These are phyloP conservation scores for Bipolaris victoriae DNA, from an alignment of 2,329 filamentous ascomycete genomes.

Conservation along the genomic window DNA sequence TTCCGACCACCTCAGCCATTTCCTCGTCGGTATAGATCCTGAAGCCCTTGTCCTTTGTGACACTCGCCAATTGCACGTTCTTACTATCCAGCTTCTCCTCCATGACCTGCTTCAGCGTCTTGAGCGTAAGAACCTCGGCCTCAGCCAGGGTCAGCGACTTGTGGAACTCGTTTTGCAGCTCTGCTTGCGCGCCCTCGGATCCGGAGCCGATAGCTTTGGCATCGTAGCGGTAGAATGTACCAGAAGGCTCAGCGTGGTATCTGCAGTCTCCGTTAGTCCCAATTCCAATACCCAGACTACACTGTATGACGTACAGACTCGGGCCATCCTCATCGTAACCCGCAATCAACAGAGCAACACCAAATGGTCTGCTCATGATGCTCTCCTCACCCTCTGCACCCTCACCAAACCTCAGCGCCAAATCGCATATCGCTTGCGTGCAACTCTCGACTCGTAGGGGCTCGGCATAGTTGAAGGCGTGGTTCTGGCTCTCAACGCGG, in stretches of 20 bases:
- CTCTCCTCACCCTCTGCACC: conserved; percentile 97
- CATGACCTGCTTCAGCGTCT: conserved; percentile 99
- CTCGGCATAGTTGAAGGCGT: conserved; percentile 98
- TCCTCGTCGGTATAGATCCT: conserved; percentile 98
- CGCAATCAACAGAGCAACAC: conserved; percentile 93
- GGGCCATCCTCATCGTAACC: conserved; percentile 97
- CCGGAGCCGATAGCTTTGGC: conserved; percentile 98
- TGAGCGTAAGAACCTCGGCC: conserved; percentile 92
- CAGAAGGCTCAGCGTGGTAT: conserved; percentile 96
- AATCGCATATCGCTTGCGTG: conserved; percentile 97
- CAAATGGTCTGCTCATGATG: conserved; percentile 97
- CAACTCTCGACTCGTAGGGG: conserved; percentile 93
- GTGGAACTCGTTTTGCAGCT: conserved; percentile 98
- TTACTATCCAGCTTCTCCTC: conserved; percentile 99
- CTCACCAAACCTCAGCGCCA: conserved; percentile 95
- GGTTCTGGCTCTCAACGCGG: conserved; percentile 94
- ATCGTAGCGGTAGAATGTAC: conserved; percentile 98
- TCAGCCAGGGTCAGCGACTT: conserved; percentile 93
- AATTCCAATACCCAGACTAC: too few species aligned
- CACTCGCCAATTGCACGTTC: conserved; percentile 97
- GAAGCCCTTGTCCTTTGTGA: conserved; percentile 97
- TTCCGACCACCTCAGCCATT: conserved; percentile 90
- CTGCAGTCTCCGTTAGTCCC: conserved; percentile 45
- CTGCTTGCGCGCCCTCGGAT: conserved; percentile 95
- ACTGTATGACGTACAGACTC: conserved; percentile 66